These are phyloP conservation scores for Volvox africanus DNA, from an alignment of 139 green algal genomes.

Conservation along the genomic window DNA sequence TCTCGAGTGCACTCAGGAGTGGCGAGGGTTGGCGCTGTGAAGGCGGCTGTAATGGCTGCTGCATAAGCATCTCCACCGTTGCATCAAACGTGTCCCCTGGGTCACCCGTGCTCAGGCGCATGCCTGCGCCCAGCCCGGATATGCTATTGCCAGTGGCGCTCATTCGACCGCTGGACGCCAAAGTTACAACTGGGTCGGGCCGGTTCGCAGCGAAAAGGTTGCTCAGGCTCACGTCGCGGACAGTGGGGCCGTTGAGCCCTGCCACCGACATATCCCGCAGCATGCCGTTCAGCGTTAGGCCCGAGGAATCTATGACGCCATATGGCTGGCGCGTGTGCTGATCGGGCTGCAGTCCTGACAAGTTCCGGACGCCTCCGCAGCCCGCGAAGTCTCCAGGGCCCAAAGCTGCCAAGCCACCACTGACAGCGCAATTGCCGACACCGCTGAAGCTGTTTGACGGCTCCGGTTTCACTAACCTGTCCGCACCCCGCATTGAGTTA, in stretches of 20 bases:
- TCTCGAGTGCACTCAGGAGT: neutral
- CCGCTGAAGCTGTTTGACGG: neutral
- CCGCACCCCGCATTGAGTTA: neutral
- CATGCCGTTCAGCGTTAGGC: neutral
- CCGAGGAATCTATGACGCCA: neutral
- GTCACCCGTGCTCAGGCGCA: neutral
- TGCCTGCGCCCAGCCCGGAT: neutral
- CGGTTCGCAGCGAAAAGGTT: conserved; percentile 6
- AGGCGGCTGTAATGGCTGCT: conserved; percentile 2
- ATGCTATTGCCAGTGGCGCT: neutral
- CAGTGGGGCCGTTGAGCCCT: neutral
- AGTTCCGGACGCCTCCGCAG: neutral
- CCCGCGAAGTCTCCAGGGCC: neutral
- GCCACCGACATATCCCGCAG: neutral
- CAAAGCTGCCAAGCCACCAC: neutral
- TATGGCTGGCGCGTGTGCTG: conserved; percentile 19
- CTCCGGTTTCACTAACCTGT: neutral
- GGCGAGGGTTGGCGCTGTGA: conserved; percentile 14
- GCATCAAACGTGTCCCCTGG: neutral
- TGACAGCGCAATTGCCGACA: neutral
- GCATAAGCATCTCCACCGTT: conserved; percentile 30
- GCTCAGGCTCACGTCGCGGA: neutral
- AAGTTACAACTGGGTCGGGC: conserved; percentile 27
- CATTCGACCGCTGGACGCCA: conserved; percentile 11
- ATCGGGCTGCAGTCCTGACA: neutral